phyloP scores from a whole-genome alignment of 2,329 filamentous ascomycete genomes.

The Paecilomyces fulvus region DNA sequence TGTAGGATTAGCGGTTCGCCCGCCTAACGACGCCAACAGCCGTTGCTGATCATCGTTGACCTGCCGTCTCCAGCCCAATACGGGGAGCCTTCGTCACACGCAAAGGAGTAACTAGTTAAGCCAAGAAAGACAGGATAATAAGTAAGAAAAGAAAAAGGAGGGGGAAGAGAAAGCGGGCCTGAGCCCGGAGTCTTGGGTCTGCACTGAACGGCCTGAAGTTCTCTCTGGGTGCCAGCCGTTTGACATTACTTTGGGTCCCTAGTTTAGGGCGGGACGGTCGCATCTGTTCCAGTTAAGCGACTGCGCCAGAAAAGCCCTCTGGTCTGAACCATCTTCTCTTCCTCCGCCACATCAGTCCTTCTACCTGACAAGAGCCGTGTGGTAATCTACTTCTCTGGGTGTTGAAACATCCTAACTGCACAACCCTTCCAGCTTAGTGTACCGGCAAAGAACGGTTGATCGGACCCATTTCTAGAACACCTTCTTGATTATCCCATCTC shows the following conservation, averaged over 20 bases:
- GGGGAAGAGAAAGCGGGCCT: not conserved
- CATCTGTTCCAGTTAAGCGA: not conserved
- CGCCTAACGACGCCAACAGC: not conserved
- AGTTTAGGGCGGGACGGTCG: not conserved
- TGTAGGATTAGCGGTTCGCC: not conserved
- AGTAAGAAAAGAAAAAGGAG: not conserved
- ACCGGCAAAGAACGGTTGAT: not conserved
- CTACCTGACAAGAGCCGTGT: not conserved
- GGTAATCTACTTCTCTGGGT: not conserved
- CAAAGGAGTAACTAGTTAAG: not conserved
- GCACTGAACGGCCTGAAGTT: not conserved
- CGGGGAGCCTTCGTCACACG: not conserved
- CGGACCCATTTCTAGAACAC: not conserved
- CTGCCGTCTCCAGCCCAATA: not conserved
- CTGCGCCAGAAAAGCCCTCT: not conserved
- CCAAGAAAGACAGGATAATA: not conserved
- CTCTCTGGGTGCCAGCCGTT: not conserved
- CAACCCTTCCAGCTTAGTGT: not conserved
- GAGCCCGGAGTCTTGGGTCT: not conserved
- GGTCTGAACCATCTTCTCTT: not conserved
- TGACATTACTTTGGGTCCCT: not conserved
- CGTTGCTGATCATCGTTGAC: not conserved
- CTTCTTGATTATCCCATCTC: not conserved
- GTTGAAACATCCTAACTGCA: not conserved
- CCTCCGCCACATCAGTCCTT: not conserved